Evolutionary conservation across 352 stramenopile species (phyloP).

Genomic region (Globisporangium mamillatum): DNA sequence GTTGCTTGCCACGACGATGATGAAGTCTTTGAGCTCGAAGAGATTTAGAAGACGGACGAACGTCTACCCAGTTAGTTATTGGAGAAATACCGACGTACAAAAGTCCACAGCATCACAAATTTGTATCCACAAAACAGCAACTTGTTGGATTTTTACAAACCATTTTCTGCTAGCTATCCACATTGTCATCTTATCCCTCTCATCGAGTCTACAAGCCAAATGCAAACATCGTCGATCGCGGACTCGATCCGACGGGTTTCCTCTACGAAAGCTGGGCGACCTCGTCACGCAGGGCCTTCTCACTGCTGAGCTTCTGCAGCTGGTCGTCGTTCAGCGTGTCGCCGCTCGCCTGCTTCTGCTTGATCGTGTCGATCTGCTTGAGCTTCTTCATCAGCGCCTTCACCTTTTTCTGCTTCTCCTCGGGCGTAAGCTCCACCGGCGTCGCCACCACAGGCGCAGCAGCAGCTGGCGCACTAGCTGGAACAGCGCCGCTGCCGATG

Average conservation of each 20-base stretch:
- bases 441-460: slow-evolving; percentile 9
- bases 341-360: slow-evolving; percentile 68
- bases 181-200: not conserved
- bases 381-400: slow-evolving; percentile 85
- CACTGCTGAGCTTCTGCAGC: slow-evolving; percentile 67
- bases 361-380: slow-evolving; percentile 86
- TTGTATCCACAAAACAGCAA: not conserved
- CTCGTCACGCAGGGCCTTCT: slow-evolving; percentile 66
- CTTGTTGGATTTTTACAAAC: not conserved
- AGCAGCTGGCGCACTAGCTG: slow-evolving; percentile 3
- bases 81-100: not conserved
- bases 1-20: not conserved
- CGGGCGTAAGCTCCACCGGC: slow-evolving; percentile 43
- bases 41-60: not conserved
- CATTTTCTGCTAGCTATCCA: not conserved
- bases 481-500: slow-evolving; percentile 13
- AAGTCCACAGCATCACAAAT: not conserved
- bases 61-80: not conserved
- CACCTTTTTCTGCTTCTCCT: slow-evolving; percentile 86
- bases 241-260: not conserved
- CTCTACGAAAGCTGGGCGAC: slow-evolving; percentile 49
- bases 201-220: not conserved
- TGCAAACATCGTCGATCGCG: not conserved
- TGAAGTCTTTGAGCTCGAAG: not conserved
- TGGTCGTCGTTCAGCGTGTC: slow-evolving; percentile 82